Base-by-base conservation (phyloP, 208 protist genomes). In the Acanthamoeba castellanii region DNA sequence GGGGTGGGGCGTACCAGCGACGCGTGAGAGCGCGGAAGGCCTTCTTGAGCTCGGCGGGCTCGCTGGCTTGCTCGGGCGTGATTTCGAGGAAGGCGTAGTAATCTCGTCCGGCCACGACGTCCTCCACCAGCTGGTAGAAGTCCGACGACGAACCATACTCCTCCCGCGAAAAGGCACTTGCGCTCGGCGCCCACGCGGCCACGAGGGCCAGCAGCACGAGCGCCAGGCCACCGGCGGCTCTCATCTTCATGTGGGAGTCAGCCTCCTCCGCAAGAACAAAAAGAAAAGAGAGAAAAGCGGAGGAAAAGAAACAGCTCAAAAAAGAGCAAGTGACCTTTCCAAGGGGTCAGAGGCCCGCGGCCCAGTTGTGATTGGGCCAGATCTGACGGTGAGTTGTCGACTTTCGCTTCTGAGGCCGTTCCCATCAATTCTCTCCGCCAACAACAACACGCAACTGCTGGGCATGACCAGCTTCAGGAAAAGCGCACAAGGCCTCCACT, bases 71-170 rank as follows among this genome's bases (percentile, higher is more conserved):
- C 42, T 81, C 70, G 61, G 87, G 59, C 8, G 89, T 55, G 42
- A 93, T 27, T 20, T 78, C 66, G 70, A 93, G 89, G 45, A 93
- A 52, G 42, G 22, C 7, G 32, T 93, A 93, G 70, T 93, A 93
- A 61, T 93, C 52, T 6, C 18, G 20, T 9, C 78, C 93, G 25
- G 85, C 32, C 45, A 32, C 37, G 1, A 74, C 64, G n/a, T 92
- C 93, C 37, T 92, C 68, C 7, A 68, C 66, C 82, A 74, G 13
- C 32, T 55, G 52, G 61, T 68, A 74, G 16, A 87, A 55, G 18
- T 64, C 92, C 37, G 45, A 45, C 9, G 45, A 16, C 8, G 66
- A 42, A 9, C 30, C 52, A 55, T 30, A 61, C 45, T 45, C 57
- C 27, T 88, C 74, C 3, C 32, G 42, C 25, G 50, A 70, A 27